phyloP scores from a whole-genome alignment of 768 basidiomycete species.

The Phanerochaete carnosa region DNA sequence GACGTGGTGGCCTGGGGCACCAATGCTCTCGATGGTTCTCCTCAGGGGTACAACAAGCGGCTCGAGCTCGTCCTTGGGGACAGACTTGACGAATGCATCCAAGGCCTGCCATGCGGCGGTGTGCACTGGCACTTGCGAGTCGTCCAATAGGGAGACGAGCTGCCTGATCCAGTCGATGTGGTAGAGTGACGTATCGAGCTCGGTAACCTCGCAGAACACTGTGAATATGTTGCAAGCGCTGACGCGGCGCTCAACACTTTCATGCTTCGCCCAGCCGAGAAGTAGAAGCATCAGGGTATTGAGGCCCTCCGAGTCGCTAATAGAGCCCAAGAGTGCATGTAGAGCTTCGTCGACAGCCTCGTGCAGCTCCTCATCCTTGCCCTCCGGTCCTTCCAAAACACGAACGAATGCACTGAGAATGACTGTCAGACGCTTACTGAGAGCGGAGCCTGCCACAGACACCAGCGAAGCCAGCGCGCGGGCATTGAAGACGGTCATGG shows the following conservation, averaged over 20 bases:
- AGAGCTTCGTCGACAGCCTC: slow-evolving; percentile 74
- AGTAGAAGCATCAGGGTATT: slow-evolving; percentile 87
- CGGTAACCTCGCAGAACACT: slow-evolving; percentile 79
- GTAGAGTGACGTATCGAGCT: slow-evolving; percentile 80
- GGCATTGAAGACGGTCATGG: slow-evolving; percentile 95
- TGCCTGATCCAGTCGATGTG: slow-evolving; percentile 94
- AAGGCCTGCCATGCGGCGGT: slow-evolving; percentile 80
- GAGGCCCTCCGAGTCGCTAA: slow-evolving; percentile 83
- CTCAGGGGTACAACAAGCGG: slow-evolving; percentile 86
- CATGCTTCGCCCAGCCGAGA: slow-evolving; percentile 86
- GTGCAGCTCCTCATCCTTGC: slow-evolving; percentile 56
- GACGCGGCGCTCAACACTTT: slow-evolving; percentile 64
- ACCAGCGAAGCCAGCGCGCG: slow-evolving; percentile 88
- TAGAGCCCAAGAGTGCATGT: slow-evolving; percentile 69
- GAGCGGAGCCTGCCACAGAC: slow-evolving; percentile 87
- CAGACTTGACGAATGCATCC: slow-evolving; percentile 83
- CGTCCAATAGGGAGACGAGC: slow-evolving; percentile 79
- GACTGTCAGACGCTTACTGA: slow-evolving; percentile 77
- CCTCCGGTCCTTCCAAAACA: slow-evolving; percentile 60
- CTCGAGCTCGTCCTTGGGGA: slow-evolving; percentile 92
- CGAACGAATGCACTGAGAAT: slow-evolving; percentile 80
- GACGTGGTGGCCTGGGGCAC: slow-evolving; percentile 70
- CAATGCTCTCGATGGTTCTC: slow-evolving; percentile 81
- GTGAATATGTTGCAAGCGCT: slow-evolving; percentile 78
- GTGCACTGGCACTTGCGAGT: slow-evolving; percentile 69